A percentile compares a stretch with the other conserved stretches of the same genome.
Evolutionary conservation across 108 stramenopile species (phyloP).

Genomic region (Cyclotella choctawhatcheeana): DNA sequence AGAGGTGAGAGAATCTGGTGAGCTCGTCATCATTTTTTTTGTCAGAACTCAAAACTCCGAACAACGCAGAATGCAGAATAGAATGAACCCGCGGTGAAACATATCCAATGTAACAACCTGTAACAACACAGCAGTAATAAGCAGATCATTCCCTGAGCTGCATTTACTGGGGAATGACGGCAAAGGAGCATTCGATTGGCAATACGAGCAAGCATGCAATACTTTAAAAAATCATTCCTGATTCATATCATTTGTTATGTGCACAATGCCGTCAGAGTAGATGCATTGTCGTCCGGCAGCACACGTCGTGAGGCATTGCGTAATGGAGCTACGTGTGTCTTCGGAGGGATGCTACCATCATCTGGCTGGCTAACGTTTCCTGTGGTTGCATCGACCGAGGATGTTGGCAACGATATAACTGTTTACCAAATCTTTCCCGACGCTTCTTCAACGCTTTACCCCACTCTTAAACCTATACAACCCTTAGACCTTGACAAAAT

Average conservation of each 20-base stretch:
- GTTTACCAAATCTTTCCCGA: slow-evolving; percentile 50
- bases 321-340: not conserved
- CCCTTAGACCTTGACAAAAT: slow-evolving; percentile 14
- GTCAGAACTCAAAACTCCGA: too few relatives aligned
- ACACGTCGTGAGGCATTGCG: not conserved
- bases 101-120: too few relatives aligned
- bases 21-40: too few relatives aligned
- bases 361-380: not conserved
- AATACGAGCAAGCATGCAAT: too few relatives aligned
- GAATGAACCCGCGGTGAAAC: too few relatives aligned
- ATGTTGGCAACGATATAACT: not conserved
- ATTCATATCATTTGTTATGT: too few relatives aligned
- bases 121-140: too few relatives aligned
- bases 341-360: too few relatives aligned
- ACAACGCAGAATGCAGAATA: too few relatives aligned
- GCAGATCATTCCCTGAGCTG: not conserved
- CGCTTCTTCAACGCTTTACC: slow-evolving; percentile 31
- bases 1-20: too few relatives aligned
- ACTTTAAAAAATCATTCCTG: too few relatives aligned
- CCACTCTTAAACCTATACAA: slow-evolving; percentile 40
- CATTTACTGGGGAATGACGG: not conserved
- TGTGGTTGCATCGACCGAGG: not conserved
- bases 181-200: too few relatives aligned
- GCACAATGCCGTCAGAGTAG: not conserved
- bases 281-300: not conserved